Base-by-base conservation (phyloP, 1,284 basidiomycete species). In the Cutaneotrichosporon dermatis region DNA sequence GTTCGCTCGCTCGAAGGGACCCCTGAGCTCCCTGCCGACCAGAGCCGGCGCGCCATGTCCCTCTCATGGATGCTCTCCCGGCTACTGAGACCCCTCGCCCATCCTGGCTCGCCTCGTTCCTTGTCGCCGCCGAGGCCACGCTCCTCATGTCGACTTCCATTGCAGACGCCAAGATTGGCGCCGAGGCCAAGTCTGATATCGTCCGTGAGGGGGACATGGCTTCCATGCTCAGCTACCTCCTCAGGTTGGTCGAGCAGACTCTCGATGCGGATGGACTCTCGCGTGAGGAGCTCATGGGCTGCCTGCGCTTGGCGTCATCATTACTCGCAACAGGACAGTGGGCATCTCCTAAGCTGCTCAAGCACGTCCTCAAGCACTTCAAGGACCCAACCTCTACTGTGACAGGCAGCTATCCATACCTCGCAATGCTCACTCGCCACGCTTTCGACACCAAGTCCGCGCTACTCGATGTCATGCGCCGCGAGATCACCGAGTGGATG, bases 351-450 rank as follows among this genome's bases (percentile, higher is more conserved):
- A 84, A 86, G 48, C 88, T 88, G 0, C 76, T 93, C 9, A 65
- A 75, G 0, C 73, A 82, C n/a, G 79, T 94, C 13, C 85, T 93
- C 75, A 82, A 83, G 60, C 83, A 85, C 46, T 79, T 89, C 62
- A 62, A 65, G 62, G 74, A 79, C 6, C 82, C 86, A 0, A 46
- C 43, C 13, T 52, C 58, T 58, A 73, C 64, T 63, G 63, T 72
- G 54, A 57, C 44, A 48, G 86, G 88, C 35, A 89, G 88, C 65
- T 90, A 92, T 59, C 86, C 89, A 0, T 90, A 93, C 73, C 84
- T 92, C 51, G 86, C 88, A 16, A 89, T 90, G 70, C 88, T 98
- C 59, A 80, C 97, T 15, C 88, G 96, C 3, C 95, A 99, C 74
- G 80, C 92, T 55, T 85, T 95, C 55, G 96, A 99, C 77, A 89